Base-by-base conservation (phyloP, 1,284 basidiomycete genomes). In the Gomphus bonarii region DNA sequence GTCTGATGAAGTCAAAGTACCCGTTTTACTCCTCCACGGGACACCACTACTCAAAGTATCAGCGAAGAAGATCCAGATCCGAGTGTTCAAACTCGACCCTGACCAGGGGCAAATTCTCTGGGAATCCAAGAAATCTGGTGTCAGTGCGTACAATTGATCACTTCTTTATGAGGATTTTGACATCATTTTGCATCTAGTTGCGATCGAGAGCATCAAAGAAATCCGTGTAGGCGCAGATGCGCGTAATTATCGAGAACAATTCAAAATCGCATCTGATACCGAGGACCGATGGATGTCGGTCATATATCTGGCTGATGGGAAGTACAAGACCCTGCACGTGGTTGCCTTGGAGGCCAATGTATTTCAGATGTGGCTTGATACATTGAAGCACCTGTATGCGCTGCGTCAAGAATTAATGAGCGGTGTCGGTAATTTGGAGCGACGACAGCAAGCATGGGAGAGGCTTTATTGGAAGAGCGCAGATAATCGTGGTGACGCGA, bases 271-370 rank as follows among this genome's bases (percentile, higher is more conserved):
- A 0, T 68, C 72, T 55, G 74, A 81, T 50, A 77, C 78, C 63
- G 80, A 88, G 65, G 73, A 78, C 50, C 76, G 82, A 33, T 92
- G 88, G 87, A 74, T 91, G 58, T 88, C 87, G 7, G 78, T 91
- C 72, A 75, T 90, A 56, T 91, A 91, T 65, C 79, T 86, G 50
- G 75, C 85, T 58, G 83, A 84, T 28, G 82, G 82, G 35, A 79
- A 81, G 49, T 97, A 95, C 82, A 98, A 97, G 74, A 88, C 91
- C 0, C 78, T 97, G 12, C 93, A 98, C 66, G 77, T 97, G 58
- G 81, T 98, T 59, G 90, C 93, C 0, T 74, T 84, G 1, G 84
- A 85, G 0, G 71, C 74, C 51, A 83, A 89, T 25, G 76, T 84
- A 0, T 87, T 90, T 65, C 71, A 75, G 4, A 74, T 85, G 68